A percentile compares a stretch with the other conserved stretches of the same genome.
These are phyloP conservation scores for Asterella californica DNA, from an alignment of 225 moss, liverwort and hornwort genomes.

Conservation along the genomic window DNA sequence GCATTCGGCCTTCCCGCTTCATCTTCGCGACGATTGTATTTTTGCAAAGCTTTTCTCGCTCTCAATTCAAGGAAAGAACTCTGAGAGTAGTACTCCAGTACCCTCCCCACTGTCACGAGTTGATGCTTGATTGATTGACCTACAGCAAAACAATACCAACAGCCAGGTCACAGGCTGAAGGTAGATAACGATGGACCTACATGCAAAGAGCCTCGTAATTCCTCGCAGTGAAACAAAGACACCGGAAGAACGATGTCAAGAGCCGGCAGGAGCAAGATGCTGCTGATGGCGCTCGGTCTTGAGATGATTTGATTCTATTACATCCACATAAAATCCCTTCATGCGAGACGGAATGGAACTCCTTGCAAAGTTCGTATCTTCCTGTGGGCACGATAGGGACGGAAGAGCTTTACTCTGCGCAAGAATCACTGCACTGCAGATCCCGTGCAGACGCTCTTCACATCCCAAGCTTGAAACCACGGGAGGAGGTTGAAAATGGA, in stretches of 20 bases:
- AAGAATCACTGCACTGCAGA: slow-evolving; percentile 1
- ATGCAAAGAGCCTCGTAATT: not conserved
- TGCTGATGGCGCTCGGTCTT: not conserved
- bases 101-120: not conserved
- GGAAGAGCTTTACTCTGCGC: slow-evolving; percentile 1
- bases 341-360: too few species aligned
- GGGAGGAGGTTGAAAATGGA: not conserved
- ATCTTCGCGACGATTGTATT: slow-evolving; percentile 9
- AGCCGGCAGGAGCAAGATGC: not conserved
- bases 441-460: not conserved
- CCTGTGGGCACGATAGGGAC: not conserved
- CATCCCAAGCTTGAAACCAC: slow-evolving; percentile 1
- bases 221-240: not conserved
- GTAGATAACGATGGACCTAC: slow-evolving; percentile 4
- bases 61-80: not conserved
- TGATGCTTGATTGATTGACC: not conserved
- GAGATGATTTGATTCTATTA: not conserved
- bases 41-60: not conserved
- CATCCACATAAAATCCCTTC: not conserved
- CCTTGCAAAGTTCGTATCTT: not conserved
- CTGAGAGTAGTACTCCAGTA: not conserved
- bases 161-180: slow-evolving; percentile 20
- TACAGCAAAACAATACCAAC: not conserved
- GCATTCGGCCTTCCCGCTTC: slow-evolving; percentile 41
- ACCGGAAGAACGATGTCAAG: not conserved